These are phyloP conservation scores for Cyberlindnera subsufficiens DNA, from an alignment of 805 yeast species.

Conservation along the genomic window DNA sequence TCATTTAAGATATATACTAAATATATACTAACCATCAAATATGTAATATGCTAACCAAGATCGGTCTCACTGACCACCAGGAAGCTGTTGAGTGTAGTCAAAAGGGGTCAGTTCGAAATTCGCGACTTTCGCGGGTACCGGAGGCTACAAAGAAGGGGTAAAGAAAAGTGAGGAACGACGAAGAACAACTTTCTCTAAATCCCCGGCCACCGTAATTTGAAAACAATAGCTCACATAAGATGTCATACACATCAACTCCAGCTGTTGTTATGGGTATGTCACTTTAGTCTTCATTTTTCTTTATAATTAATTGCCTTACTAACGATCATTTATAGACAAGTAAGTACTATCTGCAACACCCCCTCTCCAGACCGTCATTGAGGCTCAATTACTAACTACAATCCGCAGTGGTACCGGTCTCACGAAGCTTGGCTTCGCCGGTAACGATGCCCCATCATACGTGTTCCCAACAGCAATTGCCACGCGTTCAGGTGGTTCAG, in stretches of 20 bases:
- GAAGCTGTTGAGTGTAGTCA: too few relatives aligned
- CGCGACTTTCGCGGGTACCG: too few relatives aligned
- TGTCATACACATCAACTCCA: slow-evolving; percentile 48
- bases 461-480: slow-evolving; percentile 94
- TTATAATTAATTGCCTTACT: slow-evolving; percentile 7
- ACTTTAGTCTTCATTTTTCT: slow-evolving; percentile 10
- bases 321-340: slow-evolving; percentile 18
- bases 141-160: too few relatives aligned
- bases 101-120: too few relatives aligned
- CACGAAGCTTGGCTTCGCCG: slow-evolving; percentile 97
- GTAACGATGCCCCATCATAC: slow-evolving; percentile 96
- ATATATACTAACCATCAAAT: too few relatives aligned
- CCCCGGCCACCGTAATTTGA: background rate
- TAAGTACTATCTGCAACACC: slow-evolving; percentile 6
- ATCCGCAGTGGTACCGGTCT: slow-evolving; percentile 89
- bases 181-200: background rate
- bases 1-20: too few relatives aligned
- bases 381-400: slow-evolving; percentile 9
- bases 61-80: too few relatives aligned
- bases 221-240: slow-evolving; percentile 1
- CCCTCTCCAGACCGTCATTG: slow-evolving; percentile 2
- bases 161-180: background rate
- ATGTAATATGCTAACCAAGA: too few relatives aligned
- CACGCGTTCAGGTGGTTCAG: slow-evolving; percentile 50
- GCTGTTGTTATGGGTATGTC: slow-evolving; percentile 94